Evolutionary conservation across 768 basidiomycete species (phyloP).

Genomic region (Lactarius pseudohatsudake): DNA sequence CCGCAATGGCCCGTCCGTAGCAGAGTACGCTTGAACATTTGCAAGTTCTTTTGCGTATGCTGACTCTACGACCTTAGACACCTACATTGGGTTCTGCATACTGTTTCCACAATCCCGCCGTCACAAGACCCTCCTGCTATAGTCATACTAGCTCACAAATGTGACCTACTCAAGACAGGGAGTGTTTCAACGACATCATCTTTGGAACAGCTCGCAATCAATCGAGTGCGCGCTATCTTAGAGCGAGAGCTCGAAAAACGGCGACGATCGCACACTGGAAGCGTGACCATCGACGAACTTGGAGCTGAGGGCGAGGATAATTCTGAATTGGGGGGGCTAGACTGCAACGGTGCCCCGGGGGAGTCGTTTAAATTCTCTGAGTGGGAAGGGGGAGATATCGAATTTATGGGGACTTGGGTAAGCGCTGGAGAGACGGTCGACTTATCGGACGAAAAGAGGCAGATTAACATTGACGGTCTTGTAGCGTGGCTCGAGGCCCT

Average conservation of each 20-base stretch:
- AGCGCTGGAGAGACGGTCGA: slow-evolving; percentile 35
- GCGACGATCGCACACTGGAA: slow-evolving; percentile 57
- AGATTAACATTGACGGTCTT: slow-evolving; percentile 14
- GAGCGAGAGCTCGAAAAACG: slow-evolving; percentile 86
- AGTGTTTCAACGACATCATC: slow-evolving; percentile 40
- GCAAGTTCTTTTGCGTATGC: slow-evolving; percentile 5
- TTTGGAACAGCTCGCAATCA: slow-evolving; percentile 53
- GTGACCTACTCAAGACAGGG: slow-evolving; percentile 60
- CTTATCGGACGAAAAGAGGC: slow-evolving; percentile 38
- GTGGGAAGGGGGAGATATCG: slow-evolving; percentile 84
- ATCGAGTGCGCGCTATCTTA: slow-evolving; percentile 71
- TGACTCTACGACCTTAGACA: slow-evolving; percentile 48
- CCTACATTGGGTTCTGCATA: slow-evolving; percentile 68
- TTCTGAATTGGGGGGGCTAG: slow-evolving; percentile 71
- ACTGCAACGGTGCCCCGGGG: slow-evolving; percentile 55
- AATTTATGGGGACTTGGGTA: slow-evolving; percentile 61
- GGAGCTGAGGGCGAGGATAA: slow-evolving; percentile 58
- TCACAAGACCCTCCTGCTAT: slow-evolving; percentile 61
- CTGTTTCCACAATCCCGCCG: slow-evolving; percentile 69
- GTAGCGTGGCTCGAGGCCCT: slow-evolving; percentile 17
- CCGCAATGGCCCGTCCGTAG: slow-evolving; percentile 68
- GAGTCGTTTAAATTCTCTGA: slow-evolving; percentile 68
- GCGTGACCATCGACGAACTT: slow-evolving; percentile 69
- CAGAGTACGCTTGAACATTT: slow-evolving; percentile 60
- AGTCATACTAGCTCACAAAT: slow-evolving; percentile 73